Base-by-base conservation (phyloP, 371 early-diverging fungal species). In the Mucor velutinosus region DNA sequence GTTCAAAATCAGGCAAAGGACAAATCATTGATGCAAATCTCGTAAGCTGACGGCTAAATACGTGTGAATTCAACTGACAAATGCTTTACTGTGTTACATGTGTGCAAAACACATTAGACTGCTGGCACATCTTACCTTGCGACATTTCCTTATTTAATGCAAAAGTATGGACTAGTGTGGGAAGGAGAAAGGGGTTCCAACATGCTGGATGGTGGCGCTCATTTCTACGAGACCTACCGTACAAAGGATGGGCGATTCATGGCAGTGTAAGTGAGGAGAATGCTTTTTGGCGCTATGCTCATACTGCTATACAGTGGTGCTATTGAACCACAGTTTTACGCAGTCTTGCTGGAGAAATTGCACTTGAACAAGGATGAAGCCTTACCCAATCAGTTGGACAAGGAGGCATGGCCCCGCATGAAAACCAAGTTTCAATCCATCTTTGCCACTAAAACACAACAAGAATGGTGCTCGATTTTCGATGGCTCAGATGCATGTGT, bases 21-120 rank as follows among this genome's bases (percentile, higher is more conserved):
- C 90, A 90, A 69, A 86, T 93, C 1, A 70, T 93, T 1, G 93
- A 93, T 69, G 86, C 86, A 1, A 85, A 86, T 58, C 86, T 93
- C 85, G 87, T 91, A 76, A 72, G 76, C 33, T 68, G 65, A n/a
- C 51, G 53, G 33, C 25, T 70, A 71, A 45, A 55, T 71, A 21
- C 69, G 67, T 59, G 60, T 25, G 43, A 61, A 41, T 30, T 43
- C 39, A 27, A 56, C 23, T 64, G 55, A 64, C 64, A 37, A 37
- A 63, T 25, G 5, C 15, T 32, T 15, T 35, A n/a, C 32, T 58
- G 58, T 58, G 58, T 19, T 19, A 58, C 35, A 17, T 30, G 19
- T 45, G 37, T 45, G 45, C 7, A 37, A 37, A 37, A 11, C 2
- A 1, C 17, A 6, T 56, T 62, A 86, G 88, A 79, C 84, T 17